A percentile compares a stretch with the other conserved stretches of the same genome.
Conservation (phyloP, 192 early-diverging fungal species). For the Irineochytrium annulatum region DNA sequence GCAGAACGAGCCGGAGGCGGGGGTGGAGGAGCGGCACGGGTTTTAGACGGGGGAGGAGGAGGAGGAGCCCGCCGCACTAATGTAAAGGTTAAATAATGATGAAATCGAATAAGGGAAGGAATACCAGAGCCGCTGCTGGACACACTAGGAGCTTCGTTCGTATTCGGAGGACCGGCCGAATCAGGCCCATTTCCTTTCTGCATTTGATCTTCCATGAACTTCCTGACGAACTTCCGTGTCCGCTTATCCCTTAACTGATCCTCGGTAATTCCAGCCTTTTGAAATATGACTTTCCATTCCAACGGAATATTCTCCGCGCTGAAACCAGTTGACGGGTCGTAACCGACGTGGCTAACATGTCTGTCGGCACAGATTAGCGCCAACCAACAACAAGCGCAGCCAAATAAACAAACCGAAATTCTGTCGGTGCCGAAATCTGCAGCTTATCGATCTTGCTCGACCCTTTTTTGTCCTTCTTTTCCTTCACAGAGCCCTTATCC, state of each 20-base stretch:
- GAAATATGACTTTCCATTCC: slow-evolving; percentile 54
- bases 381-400: background rate
- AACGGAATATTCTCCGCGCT: slow-evolving; percentile 48
- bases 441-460: slow-evolving; percentile 37
- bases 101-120: background rate
- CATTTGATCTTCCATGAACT: slow-evolving; percentile 50
- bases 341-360: slow-evolving; percentile 49
- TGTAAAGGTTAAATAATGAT: background rate
- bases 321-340: slow-evolving; percentile 43
- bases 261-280: slow-evolving; percentile 54
- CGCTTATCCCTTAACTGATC: slow-evolving; percentile 45
- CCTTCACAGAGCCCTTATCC: slow-evolving; percentile 6
- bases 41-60: slow-evolving; percentile 31
- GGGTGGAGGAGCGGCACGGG: slow-evolving; percentile 7
- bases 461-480: slow-evolving; percentile 26
- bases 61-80: slow-evolving; percentile 9
- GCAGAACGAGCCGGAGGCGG: slow-evolving; percentile 18
- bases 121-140: background rate
- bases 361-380: slow-evolving; percentile 17
- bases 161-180: slow-evolving; percentile 7
- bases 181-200: slow-evolving; percentile 15
- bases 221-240: slow-evolving; percentile 37
- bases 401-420: slow-evolving; percentile 36
- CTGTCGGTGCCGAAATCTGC: slow-evolving; percentile 43
- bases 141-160: background rate